Percentiles rank a stretch among this genome's conserved stretches.
These are phyloP conservation scores for Suillus luteus DNA, from an alignment of 768 basidiomycete genomes.

Conservation along the genomic window DNA sequence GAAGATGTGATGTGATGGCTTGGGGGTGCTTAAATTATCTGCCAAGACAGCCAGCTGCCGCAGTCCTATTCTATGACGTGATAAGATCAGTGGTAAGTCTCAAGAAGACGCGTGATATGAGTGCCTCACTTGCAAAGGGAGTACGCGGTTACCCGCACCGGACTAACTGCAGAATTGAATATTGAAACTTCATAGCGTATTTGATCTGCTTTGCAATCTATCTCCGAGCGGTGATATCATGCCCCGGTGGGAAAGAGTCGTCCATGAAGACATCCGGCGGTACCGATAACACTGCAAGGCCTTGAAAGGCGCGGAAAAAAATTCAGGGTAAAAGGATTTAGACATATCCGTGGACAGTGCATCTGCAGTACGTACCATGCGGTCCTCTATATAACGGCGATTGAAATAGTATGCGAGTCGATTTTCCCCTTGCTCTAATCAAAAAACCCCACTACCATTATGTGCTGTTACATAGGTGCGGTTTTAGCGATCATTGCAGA, in stretches of 20 bases:
- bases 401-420: neutral
- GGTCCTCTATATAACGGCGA: neutral
- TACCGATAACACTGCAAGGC: neutral
- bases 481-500: neutral
- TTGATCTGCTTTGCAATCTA: neutral
- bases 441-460: neutral
- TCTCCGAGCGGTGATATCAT: neutral
- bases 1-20: neutral
- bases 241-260: neutral
- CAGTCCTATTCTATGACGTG: neutral
- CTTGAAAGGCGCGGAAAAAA: neutral
- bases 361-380: neutral
- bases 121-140: neutral
- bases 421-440: neutral
- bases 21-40: neutral
- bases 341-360: neutral
- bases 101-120: neutral
- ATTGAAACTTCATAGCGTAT: neutral
- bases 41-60: neutral
- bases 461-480: neutral
- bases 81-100: neutral
- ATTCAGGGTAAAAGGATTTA: neutral
- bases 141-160: neutral
- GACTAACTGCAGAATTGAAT: neutral
- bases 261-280: neutral